Conservation (phyloP, 805 yeast species). For the Lipomyces orientalis region DNA sequence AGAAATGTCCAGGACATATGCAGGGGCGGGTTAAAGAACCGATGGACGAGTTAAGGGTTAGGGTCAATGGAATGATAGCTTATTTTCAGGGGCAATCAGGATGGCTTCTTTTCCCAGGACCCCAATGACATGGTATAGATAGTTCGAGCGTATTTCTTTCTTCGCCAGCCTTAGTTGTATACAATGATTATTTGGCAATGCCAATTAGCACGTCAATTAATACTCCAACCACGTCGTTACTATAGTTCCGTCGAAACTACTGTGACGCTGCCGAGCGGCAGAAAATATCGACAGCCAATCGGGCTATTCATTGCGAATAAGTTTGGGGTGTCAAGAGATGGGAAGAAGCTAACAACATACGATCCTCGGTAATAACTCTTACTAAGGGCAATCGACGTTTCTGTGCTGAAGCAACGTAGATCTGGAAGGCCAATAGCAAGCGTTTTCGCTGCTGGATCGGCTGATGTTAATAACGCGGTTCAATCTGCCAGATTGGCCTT, state of each 20-base stretch:
- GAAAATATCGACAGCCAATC: slow-evolving; percentile 74
- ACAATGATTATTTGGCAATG: background rate
- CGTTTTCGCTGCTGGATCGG: slow-evolving; percentile 13
- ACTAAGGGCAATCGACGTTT: background rate
- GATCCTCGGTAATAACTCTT: slow-evolving; percentile 27
- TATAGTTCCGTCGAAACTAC: background rate
- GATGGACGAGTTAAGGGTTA: too few species aligned
- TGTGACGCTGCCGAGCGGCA: slow-evolving; percentile 68
- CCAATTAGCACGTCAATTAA: background rate
- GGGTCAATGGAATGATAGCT: too few species aligned
- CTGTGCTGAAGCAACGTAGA: slow-evolving; percentile 6
- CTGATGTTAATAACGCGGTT: slow-evolving; percentile 27
- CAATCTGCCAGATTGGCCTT: slow-evolving; percentile 22
- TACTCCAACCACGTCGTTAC: background rate
- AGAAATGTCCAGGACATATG: too few species aligned
- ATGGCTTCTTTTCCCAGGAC: too few species aligned
- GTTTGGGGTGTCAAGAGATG: slow-evolving; percentile 63
- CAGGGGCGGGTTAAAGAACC: too few species aligned
- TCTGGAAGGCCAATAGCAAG: slow-evolving; percentile 14
- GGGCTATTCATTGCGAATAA: slow-evolving; percentile 90
- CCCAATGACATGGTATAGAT: too few species aligned
- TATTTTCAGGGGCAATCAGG: too few species aligned
- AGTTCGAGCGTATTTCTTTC: too few species aligned
- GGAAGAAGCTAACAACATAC: slow-evolving; percentile 56
- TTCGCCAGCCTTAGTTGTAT: too few species aligned